Conservation (phyloP, 1,284 basidiomycete species). For the Pisolithus thermaeus region DNA sequence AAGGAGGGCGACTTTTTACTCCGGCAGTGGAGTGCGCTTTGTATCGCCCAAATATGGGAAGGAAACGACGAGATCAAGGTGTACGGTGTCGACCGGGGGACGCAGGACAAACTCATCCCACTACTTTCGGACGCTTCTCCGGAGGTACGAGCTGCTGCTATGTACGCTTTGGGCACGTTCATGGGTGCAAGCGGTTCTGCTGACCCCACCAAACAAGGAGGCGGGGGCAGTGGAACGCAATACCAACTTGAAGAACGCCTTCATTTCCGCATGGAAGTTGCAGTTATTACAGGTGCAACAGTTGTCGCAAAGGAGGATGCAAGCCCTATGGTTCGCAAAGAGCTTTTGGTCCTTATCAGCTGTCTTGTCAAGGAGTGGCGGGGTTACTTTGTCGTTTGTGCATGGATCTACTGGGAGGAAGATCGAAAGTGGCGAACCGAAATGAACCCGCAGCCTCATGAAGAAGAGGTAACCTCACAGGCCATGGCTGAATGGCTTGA, state of each 20-base stretch:
- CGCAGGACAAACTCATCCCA: constrained; percentile 82
- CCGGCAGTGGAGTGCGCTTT: constrained; percentile 91
- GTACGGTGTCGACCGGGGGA: constrained; percentile 74
- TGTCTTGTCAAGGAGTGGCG: constrained; percentile 95
- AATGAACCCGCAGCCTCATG: constrained; percentile 32
- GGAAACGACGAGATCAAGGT: constrained; percentile 88
- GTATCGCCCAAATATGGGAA: constrained; percentile 96
- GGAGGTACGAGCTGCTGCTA: constrained; percentile 87
- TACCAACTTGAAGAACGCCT: constrained; percentile 75
- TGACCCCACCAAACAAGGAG: constrained; percentile 61
- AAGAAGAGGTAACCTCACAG: constrained; percentile 61
- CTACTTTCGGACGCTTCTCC: constrained; percentile 86
- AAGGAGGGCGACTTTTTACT: constrained; percentile 90
- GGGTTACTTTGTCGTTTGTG: constrained; percentile 92
- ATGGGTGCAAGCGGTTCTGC: constrained; percentile 83
- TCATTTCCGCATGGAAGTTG: constrained; percentile 76
- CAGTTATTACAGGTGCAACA: constrained; percentile 69
- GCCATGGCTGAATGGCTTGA: constrained; percentile 79
- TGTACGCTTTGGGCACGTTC: constrained; percentile 92
- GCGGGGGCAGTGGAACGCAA: constrained; percentile 85
- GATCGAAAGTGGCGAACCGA: constrained; percentile 53
- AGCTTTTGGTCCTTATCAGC: constrained; percentile 87
- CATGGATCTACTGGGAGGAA: constrained; percentile 94
- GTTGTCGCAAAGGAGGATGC: constrained; percentile 89
- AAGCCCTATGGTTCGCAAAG: constrained; percentile 94